A percentile compares a stretch with the other conserved stretches of the same genome.
phyloP scores from a whole-genome alignment of 768 basidiomycete genomes.

The Psilocybe cubensis region DNA sequence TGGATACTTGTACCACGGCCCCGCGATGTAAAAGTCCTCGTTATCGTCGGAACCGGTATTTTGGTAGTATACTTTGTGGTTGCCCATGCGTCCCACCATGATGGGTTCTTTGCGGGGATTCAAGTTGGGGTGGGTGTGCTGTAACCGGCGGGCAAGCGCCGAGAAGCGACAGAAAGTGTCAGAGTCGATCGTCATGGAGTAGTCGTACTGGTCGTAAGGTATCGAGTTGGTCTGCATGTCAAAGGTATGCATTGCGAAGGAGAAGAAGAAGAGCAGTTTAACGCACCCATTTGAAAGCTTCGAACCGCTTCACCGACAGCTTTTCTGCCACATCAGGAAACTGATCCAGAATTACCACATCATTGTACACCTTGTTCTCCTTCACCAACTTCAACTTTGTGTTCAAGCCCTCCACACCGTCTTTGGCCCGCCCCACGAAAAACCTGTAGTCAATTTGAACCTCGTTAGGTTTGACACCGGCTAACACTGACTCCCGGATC shows the following conservation, averaged over 20 bases:
- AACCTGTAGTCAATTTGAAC: constrained; percentile 2
- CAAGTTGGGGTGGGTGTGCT: not conserved
- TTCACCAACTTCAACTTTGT: not conserved
- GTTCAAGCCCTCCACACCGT: not conserved
- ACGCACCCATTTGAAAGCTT: constrained; percentile 6
- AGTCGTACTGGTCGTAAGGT: constrained; percentile 2
- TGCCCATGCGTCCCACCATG: not conserved
- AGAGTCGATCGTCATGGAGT: constrained; percentile 6
- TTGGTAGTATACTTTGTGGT: not conserved
- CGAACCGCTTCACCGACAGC: constrained; percentile 3
- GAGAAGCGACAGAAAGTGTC: constrained; percentile 5
- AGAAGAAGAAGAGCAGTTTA: not conserved
- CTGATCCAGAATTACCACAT: not conserved
- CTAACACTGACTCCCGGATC: not conserved
- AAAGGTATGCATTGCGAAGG: not conserved
- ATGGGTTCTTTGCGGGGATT: not conserved
- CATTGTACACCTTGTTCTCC: not conserved
- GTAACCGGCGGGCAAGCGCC: not conserved
- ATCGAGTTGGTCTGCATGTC: not conserved
- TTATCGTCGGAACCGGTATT: constrained; percentile 1
- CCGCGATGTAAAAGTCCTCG: not conserved
- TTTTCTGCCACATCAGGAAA: not conserved
- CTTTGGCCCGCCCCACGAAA: not conserved
- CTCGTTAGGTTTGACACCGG: not conserved
- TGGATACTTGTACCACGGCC: constrained; percentile 6